These are phyloP conservation scores for Dendrobium catenatum DNA, from an alignment of 106 monocot genomes.

Conservation along the genomic window DNA sequence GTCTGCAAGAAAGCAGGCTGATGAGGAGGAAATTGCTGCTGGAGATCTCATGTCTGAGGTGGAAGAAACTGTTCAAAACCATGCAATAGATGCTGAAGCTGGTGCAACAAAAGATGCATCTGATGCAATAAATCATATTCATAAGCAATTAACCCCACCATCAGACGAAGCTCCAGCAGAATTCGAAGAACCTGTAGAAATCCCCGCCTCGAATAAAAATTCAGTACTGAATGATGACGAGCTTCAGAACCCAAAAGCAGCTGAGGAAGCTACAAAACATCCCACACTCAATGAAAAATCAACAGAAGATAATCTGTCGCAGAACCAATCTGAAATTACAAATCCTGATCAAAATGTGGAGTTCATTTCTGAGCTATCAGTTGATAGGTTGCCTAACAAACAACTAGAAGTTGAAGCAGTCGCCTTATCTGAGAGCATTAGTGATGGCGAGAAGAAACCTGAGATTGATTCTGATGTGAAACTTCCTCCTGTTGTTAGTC, in stretches of 20 bases:
- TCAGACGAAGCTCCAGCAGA: neutral
- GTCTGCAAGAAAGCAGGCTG: slow-evolving; percentile 33
- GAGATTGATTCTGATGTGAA: neutral
- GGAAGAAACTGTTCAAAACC: slow-evolving; percentile 12
- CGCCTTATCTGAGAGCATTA: neutral
- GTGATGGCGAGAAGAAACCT: slow-evolving; percentile 4
- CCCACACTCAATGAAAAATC: neutral
- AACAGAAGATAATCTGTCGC: neutral
- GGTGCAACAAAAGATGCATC: slow-evolving; percentile 6
- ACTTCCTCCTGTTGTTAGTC: neutral
- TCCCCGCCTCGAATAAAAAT: slow-evolving; percentile 1
- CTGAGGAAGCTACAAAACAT: neutral
- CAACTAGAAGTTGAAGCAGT: neutral
- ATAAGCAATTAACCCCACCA: neutral
- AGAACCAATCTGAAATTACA: slow-evolving; percentile 2
- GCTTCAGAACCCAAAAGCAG: neutral
- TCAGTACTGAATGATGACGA: neutral
- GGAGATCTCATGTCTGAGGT: slow-evolving; percentile 9
- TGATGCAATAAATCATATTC: neutral
- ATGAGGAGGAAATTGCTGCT: slow-evolving; percentile 25
- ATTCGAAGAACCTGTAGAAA: neutral
- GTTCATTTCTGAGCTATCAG: too few species aligned
- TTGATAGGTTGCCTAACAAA: neutral
- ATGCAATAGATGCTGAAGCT: slow-evolving; percentile 24
- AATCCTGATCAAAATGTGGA: neutral